Percentiles rank a stretch among this genome's conserved stretches.
Evolutionary conservation across 2,329 filamentous ascomycete genomes (phyloP).

Genomic region (Pseudopyricularia javanii): DNA sequence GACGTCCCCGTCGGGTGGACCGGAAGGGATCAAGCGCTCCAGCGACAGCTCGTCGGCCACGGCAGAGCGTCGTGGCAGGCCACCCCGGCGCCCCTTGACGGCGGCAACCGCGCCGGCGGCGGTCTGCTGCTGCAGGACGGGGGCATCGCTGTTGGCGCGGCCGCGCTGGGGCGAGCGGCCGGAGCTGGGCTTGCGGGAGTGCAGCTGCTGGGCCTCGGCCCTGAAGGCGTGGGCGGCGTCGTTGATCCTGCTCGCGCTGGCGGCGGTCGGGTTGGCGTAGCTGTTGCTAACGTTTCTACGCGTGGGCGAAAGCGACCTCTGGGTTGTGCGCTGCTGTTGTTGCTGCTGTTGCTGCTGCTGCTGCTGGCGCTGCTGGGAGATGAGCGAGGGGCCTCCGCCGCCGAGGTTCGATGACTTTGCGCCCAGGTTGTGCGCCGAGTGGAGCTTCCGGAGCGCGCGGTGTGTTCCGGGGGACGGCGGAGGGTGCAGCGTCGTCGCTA

Average conservation of each 20-base stretch:
- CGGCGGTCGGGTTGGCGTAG: slow-evolving; percentile 7
- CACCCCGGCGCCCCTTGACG: slow-evolving; percentile 25
- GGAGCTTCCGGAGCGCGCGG: slow-evolving; percentile 58
- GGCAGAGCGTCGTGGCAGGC: slow-evolving; percentile 27
- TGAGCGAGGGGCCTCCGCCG: slow-evolving; percentile 31
- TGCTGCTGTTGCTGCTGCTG: slow-evolving; percentile 33
- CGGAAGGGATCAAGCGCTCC: slow-evolving; percentile 68
- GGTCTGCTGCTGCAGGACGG: slow-evolving; percentile 23
- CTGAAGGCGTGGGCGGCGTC: slow-evolving; percentile 31
- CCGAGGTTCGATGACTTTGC: slow-evolving; percentile 32
- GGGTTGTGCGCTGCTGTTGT: slow-evolving; percentile 17
- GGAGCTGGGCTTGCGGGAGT: slow-evolving; percentile 21
- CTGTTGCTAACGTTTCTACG: slow-evolving; percentile 2
- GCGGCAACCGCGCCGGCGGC: slow-evolving; percentile 20
- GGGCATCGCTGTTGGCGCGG: slow-evolving; percentile 64
- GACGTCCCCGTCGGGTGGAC: slow-evolving; percentile 61
- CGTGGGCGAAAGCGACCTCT: not conserved
- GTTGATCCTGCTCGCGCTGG: slow-evolving; percentile 14
- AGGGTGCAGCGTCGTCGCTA: slow-evolving; percentile 27
- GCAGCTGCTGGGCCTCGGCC: slow-evolving; percentile 15
- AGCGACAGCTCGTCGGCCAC: slow-evolving; percentile 48
- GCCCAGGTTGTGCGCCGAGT: slow-evolving; percentile 62
- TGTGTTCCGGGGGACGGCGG: slow-evolving; percentile 53
- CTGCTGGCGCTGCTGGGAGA: slow-evolving; percentile 35
- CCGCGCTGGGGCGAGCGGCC: slow-evolving; percentile 42